Percentiles rank a stretch among this genome's conserved stretches.
Evolutionary conservation across 2,329 filamentous ascomycete genomes (phyloP).

Genomic region (Stagonosporopsis vannaccii): DNA sequence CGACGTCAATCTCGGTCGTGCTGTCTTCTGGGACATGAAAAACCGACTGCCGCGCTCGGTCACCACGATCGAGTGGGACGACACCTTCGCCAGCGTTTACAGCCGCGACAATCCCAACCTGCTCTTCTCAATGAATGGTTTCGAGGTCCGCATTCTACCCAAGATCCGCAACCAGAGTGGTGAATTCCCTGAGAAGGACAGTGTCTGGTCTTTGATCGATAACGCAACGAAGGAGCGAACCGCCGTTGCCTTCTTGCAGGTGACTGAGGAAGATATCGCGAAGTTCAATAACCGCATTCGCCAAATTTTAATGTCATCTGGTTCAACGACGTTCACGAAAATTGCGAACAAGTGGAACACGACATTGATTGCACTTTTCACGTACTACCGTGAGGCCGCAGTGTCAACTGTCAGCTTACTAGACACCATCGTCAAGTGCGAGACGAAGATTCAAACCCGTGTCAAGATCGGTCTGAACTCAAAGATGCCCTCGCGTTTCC

Average conservation of each 20-base stretch:
- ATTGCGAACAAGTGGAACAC: conserved; percentile 99
- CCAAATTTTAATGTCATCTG: conserved; percentile 98
- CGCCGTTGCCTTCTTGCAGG: conserved; percentile 95
- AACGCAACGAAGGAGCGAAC: conserved; percentile 97
- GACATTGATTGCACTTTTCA: conserved; percentile 93
- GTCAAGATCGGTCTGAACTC: conserved; percentile 99
- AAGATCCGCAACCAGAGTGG: conserved; percentile 96
- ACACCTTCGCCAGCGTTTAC: conserved; percentile 98
- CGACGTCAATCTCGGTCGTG: conserved; percentile 95
- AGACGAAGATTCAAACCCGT: conserved; percentile 98
- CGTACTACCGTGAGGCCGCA: conserved; percentile 96
- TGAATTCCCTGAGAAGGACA: conserved; percentile 96
- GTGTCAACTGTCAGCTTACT: conserved; percentile 93
- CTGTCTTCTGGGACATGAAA: conserved; percentile 99
- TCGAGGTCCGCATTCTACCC: conserved; percentile 94
- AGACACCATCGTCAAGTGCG: conserved; percentile 98
- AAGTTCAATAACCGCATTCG: conserved; percentile 99
- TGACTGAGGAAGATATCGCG: conserved; percentile 96
- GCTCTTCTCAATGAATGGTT: conserved; percentile 96
- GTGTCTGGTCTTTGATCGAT: conserved; percentile 96
- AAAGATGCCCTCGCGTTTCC: conserved; percentile 99
- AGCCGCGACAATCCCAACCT: conserved; percentile 97
- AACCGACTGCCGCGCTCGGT: conserved; percentile 93
- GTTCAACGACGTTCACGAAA: conserved; percentile 99
- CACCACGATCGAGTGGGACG: conserved; percentile 98